phyloP scores from a whole-genome alignment of 2,329 filamentous ascomycete species.

The Fusarium longipes region DNA sequence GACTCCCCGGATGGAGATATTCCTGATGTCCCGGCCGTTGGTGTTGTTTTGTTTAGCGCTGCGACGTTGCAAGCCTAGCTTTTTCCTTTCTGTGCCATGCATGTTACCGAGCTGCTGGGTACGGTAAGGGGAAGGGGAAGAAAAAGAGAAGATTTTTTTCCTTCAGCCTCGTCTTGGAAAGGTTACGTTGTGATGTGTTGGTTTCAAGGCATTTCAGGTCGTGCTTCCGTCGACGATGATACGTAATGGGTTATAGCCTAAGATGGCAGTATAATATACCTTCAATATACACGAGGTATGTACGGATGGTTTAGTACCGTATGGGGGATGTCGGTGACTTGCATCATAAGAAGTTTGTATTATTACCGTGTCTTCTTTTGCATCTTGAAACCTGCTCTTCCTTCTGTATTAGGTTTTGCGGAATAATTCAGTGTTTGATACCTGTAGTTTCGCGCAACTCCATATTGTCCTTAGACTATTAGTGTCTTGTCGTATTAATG shows the following conservation, averaged over 20 bases:
- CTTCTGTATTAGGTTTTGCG: not conserved
- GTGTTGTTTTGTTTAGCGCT: slow-evolving; percentile 18
- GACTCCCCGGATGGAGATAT: slow-evolving; percentile 19
- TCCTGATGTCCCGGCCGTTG: slow-evolving; percentile 3
- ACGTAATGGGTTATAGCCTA: slow-evolving; percentile 9
- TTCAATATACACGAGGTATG: slow-evolving; percentile 3
- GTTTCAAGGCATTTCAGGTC: slow-evolving; percentile 1
- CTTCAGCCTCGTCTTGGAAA: slow-evolving; percentile 28
- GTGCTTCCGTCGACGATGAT: slow-evolving; percentile 6
- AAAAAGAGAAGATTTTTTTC: not conserved
- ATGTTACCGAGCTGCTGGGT: slow-evolving; percentile 33
- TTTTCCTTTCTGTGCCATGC: not conserved
- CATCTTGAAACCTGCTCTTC: slow-evolving; percentile 1
- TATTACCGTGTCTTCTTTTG: not conserved
- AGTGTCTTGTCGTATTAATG: slow-evolving; percentile 7
- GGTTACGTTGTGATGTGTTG: slow-evolving; percentile 3
- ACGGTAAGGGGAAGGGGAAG: not conserved
- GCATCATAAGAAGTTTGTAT: not conserved
- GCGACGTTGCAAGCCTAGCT: slow-evolving; percentile 24
- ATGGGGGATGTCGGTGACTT: not conserved
- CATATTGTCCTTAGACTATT: not conserved
- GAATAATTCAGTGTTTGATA: not conserved
- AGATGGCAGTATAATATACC: not conserved
- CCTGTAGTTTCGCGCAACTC: not conserved
- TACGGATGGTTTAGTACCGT: not conserved